Percentiles rank a stretch among this genome's conserved stretches.
These are phyloP conservation scores for Symbiodinium natans DNA, from an alignment of 73 alveolate species.

Conservation along the genomic window DNA sequence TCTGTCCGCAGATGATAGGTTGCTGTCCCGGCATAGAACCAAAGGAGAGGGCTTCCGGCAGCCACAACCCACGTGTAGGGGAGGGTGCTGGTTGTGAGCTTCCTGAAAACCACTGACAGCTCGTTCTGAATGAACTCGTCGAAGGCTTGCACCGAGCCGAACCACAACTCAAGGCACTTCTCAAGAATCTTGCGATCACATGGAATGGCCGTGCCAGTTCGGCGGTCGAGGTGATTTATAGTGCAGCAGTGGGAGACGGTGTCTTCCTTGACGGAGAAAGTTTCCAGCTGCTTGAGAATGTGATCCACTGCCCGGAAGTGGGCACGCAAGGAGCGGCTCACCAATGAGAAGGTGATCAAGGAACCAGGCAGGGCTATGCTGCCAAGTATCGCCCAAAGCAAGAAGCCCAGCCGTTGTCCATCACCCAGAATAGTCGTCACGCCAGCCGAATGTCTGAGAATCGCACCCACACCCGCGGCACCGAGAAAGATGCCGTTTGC, in stretches of 20 bases:
- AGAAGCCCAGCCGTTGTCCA: neutral
- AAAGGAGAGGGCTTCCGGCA: neutral
- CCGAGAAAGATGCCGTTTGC: neutral
- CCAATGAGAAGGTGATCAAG: neutral
- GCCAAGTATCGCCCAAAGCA: neutral
- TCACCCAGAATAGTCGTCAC: neutral
- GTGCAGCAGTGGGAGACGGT: neutral
- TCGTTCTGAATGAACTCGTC: neutral
- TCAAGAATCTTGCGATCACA: neutral
- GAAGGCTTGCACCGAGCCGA: neutral
- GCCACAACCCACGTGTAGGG: neutral
- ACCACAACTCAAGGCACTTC: neutral
- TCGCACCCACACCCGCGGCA: neutral
- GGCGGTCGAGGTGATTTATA: neutral
- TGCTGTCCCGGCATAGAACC: neutral
- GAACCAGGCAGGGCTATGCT: neutral
- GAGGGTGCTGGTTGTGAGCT: neutral
- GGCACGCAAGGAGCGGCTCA: neutral
- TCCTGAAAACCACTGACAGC: neutral
- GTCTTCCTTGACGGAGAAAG: neutral
- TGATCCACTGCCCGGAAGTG: neutral
- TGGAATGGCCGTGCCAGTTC: neutral
- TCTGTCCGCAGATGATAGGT: neutral
- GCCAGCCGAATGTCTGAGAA: neutral
- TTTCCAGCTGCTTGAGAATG: neutral